Base-by-base conservation (phyloP, 441 rosid genomes). In the Adansonia grandidieri region DNA sequence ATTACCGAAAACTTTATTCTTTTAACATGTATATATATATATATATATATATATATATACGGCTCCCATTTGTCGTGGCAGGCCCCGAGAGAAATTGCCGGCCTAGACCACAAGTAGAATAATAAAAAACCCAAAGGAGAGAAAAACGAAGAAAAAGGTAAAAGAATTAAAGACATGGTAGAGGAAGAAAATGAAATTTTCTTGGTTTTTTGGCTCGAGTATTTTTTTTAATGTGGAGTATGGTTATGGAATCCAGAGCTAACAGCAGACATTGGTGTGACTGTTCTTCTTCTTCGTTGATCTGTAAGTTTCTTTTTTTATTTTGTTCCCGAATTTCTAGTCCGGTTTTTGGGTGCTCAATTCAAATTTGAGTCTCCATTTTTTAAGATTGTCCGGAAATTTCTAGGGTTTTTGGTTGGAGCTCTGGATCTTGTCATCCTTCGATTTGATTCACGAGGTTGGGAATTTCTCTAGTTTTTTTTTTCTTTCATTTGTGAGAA, bases 171-270 rank as follows among this genome's bases (percentile, higher is more conserved):
- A 22, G 8, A 37, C 15, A 47, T 6, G 19, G 19, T 11, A 9
- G 60, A 47, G 32, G 9, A 44, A 63, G 56, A 64, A 48, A 62
- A 68, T 15, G 53, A 13, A 68, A 2, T 45, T 57, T 11, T 45
- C 9, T 68, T 5, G 15, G 0, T 69, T 24, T 71, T n/a, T 60
- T 40, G 24, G 70, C 50, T 13, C 63, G 48, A 42, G 37, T 51
- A 22, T 56, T 79, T 69, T 79, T 63, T 32, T 56, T 15, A 50
- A 61, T 45, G 69, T 48, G 45, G 75, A 68, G 65, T 54, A 53
- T 47, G 79, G 80, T 75, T 44, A 77, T 84, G 85, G 84, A 84
- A 84, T 79, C 83, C 54, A 37, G 73, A 47, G 75, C 61, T 69
- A 37, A 11, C 54, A 60, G 24, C 63, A 51, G 66, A 24, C 8